These are phyloP conservation scores for Carex littledalei DNA, from an alignment of 176 grass and related monocot species.

Conservation along the genomic window DNA sequence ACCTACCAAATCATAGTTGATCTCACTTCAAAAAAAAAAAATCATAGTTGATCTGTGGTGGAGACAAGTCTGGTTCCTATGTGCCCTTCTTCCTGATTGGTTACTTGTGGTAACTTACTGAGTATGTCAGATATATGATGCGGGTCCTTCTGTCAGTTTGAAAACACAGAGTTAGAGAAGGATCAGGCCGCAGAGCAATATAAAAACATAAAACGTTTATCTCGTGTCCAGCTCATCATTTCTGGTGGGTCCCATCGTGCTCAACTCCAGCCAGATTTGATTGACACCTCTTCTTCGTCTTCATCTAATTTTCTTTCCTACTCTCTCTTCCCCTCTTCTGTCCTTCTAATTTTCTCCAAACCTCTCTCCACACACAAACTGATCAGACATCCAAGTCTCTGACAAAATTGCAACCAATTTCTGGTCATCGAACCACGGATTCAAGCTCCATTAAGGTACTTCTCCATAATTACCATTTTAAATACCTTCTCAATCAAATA, in stretches of 20 bases:
- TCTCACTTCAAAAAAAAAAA: too few relatives aligned
- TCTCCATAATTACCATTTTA: neutral
- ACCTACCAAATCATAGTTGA: neutral
- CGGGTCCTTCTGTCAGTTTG: neutral
- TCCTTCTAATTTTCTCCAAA: neutral
- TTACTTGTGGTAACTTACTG: neutral
- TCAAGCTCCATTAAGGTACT: neutral
- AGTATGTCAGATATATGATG: neutral
- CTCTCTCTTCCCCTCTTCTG: neutral
- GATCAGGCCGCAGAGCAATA: neutral
- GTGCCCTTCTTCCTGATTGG: neutral
- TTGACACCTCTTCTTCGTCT: neutral
- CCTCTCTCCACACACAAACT: neutral
- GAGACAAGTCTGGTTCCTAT: neutral
- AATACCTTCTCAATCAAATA: neutral
- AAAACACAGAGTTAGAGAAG: neutral
- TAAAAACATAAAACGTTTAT: neutral
- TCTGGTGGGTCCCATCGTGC: neutral
- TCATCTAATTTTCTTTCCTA: neutral
- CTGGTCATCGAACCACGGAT: neutral
- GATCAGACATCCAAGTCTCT: neutral
- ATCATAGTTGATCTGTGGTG: neutral
- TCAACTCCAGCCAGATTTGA: neutral
- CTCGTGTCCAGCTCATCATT: constrained; percentile 1
- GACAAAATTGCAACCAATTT: neutral